Conservation (phyloP, 805 yeast species). For the Pichia kluyveri region DNA sequence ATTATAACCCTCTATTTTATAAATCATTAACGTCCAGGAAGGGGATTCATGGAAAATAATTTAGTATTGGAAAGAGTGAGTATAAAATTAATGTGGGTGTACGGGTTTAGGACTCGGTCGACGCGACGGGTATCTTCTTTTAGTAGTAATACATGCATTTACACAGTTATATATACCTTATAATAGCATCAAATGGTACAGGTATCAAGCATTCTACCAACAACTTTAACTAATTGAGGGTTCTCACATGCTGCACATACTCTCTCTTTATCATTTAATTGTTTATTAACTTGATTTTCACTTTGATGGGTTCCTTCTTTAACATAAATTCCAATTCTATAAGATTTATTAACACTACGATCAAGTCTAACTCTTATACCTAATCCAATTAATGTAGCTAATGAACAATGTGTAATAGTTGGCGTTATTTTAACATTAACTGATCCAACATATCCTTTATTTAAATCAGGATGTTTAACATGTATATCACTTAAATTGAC, state of each 20-base stretch:
- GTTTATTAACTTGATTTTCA: slow-evolving; percentile 93
- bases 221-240: slow-evolving; percentile 82
- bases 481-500: slow-evolving; percentile 76
- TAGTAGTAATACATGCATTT: too few species aligned
- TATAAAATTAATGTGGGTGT: too few species aligned
- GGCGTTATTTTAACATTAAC: slow-evolving; percentile 86
- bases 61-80: too few species aligned
- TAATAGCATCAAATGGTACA: too few species aligned
- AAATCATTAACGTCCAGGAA: too few species aligned
- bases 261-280: slow-evolving; percentile 92
- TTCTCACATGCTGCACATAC: slow-evolving; percentile 99
- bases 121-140: too few species aligned
- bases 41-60: too few species aligned
- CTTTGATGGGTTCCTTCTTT: slow-evolving; percentile 94
- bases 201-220: slow-evolving; percentile 82
- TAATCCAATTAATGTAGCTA: slow-evolving; percentile 91
- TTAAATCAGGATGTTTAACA: slow-evolving; percentile 50
- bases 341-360: slow-evolving; percentile 78
- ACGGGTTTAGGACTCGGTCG: too few species aligned
- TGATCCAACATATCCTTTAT: slow-evolving; percentile 48
- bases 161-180: too few species aligned
- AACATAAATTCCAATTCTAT: slow-evolving; percentile 66
- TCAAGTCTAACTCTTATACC: slow-evolving; percentile 91
- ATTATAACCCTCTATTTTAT: too few species aligned
- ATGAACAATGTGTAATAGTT: slow-evolving; percentile 93